A percentile compares a stretch with the other conserved stretches of the same genome.
phyloP scores from a whole-genome alignment of 108 stramenopile species.

The Nitzschia palea region DNA sequence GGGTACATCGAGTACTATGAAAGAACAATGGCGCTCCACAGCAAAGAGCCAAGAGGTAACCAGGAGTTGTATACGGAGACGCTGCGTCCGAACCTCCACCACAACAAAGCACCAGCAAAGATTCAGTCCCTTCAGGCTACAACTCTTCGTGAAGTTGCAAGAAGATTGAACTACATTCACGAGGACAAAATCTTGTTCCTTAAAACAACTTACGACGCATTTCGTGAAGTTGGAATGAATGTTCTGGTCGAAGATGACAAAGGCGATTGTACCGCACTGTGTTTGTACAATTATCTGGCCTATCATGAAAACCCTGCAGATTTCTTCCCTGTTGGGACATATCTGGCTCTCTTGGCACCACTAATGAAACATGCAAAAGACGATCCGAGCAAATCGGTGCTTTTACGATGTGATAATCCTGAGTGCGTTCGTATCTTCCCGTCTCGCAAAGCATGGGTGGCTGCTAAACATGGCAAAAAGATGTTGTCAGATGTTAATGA shows the following conservation, averaged over 20 bases:
- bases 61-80: no score
- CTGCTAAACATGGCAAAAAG: no score
- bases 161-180: no score
- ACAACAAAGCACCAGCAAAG: no score
- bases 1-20: no score
- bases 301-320: constrained; percentile 8
- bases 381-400: not conserved
- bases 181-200: no score
- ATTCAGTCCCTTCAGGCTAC: no score
- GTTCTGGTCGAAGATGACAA: constrained; percentile 22
- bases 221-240: not conserved
- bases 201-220: constrained; percentile 10
- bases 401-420: constrained; percentile 36
- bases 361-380: constrained; percentile 28
- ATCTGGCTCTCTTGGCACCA: constrained; percentile 24
- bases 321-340: constrained; percentile 10
- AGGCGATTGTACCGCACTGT: constrained; percentile 13
- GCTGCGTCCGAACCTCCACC: no score
- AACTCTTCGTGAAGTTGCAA: no score
- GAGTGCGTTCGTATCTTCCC: not conserved
- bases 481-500: no score
- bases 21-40: no score
- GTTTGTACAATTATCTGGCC: constrained; percentile 21
- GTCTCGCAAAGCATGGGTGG: not conserved
- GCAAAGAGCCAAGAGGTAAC: no score